Evolutionary conservation across 2,329 filamentous ascomycete species (phyloP), one percentile per base, ranked within the genome.

Genomic region (Exophiala sideris): DNA sequence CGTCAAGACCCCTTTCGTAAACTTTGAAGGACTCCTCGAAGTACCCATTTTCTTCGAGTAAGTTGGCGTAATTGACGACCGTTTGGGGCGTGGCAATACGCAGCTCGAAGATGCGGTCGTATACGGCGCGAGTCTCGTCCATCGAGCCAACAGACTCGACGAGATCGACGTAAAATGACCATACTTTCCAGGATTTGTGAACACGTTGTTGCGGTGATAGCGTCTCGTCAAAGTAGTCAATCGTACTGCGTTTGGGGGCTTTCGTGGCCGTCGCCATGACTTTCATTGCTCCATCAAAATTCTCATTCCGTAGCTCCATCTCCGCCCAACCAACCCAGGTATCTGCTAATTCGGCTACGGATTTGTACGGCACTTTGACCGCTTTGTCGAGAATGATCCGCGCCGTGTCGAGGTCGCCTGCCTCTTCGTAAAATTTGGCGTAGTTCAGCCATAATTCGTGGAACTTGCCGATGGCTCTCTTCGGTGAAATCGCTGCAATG

Each of bases 251-350:
- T 72, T 97, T 97, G 0, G 94, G 91, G n/a, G 94, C 89, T 70
- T 96, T 91, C 4, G 94, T 92, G 14, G 94, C 94, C 71, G 96
- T 97, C 38, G 89, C 89, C 91, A 99, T 96, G 68, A 99, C 92
- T 57, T 87, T 87, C 59, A 96, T 87, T 2, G 95, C 94, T 65
- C 89, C 87, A 68, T 97, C 91, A 61, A 97, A 96, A 67, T 97
- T 95, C 66, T 97, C 91, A 66, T 91, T 91, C 45, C 94, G 87
- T 45, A 99, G 79, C 70, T 99, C 94, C 88, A 99, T 90, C 72
- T 99, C 92, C 1, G 95, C 92, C 92, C 94, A 99, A 73, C 96
- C 91, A 60, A 95, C 95, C 94, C 94, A 99, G 81, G 94, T 95
- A 66, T 99, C 94, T 16, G 94, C 94, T 54, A 99, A 79, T 71